phyloP scores from a whole-genome alignment of 192 early-diverging fungal species.

The Spinellus fusiger region DNA sequence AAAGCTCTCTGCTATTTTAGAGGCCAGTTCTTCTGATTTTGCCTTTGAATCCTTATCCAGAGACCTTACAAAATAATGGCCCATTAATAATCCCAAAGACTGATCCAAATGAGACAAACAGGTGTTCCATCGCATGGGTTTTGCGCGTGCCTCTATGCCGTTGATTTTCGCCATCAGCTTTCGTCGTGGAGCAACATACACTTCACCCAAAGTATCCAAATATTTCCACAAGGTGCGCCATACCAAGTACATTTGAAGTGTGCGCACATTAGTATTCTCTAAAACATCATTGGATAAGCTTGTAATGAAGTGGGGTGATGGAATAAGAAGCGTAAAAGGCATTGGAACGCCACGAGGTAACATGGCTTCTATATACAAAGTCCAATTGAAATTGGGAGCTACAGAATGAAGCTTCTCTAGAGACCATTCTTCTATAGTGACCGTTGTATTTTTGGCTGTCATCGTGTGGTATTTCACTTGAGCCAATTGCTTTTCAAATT shows the following conservation, averaged over 20 bases:
- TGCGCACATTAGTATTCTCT: constrained; percentile 25
- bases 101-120: constrained; percentile 22
- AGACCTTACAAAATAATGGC: constrained; percentile 34
- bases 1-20: neutral
- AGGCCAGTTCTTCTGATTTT: neutral
- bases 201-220: constrained; percentile 28
- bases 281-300: constrained; percentile 20
- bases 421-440: neutral
- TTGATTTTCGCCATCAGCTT: constrained; percentile 28
- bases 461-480: constrained; percentile 1
- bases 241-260: constrained; percentile 43
- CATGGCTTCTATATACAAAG: neutral
- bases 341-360: neutral
- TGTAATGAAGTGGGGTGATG: neutral
- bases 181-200: constrained; percentile 28
- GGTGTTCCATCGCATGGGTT: constrained; percentile 39
- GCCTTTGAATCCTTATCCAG: neutral
- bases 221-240: constrained; percentile 42
- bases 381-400: constrained; percentile 7
- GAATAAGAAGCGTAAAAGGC: neutral
- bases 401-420: neutral
- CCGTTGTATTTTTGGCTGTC: neutral
- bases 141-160: constrained; percentile 39
- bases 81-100: constrained; percentile 32
- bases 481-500: constrained; percentile 55